Conservation (phyloP, 768 basidiomycete genomes). For the Rhizopogon rudus region DNA sequence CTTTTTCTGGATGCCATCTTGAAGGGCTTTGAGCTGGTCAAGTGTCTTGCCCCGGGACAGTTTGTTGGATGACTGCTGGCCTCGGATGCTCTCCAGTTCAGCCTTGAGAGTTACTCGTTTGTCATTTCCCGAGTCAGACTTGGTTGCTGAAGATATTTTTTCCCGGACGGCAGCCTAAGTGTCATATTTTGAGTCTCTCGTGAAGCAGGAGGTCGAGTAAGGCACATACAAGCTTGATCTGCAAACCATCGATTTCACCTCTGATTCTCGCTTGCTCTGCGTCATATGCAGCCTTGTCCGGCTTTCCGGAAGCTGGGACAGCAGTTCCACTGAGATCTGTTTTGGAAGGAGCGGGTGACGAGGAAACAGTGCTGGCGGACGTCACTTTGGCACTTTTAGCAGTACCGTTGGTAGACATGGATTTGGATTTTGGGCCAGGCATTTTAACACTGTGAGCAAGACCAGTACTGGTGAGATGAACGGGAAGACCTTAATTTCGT, state of each 20-base stretch:
- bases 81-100: constrained; percentile 77
- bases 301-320: constrained; percentile 45
- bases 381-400: constrained; percentile 25
- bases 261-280: constrained; percentile 81
- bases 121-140: constrained; percentile 64
- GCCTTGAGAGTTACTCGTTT: constrained; percentile 64
- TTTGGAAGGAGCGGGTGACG: constrained; percentile 20
- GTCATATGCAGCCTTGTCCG: constrained; percentile 84
- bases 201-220: not conserved
- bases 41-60: constrained; percentile 59
- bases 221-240: constrained; percentile 69
- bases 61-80: constrained; percentile 77
- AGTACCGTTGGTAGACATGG: constrained; percentile 42
- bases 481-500: constrained; percentile 15
- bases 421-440: constrained; percentile 51
- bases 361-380: constrained; percentile 21
- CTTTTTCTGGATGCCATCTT: constrained; percentile 81
- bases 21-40: constrained; percentile 74
- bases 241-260: constrained; percentile 77
- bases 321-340: constrained; percentile 15
- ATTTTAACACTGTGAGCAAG: constrained; percentile 9
- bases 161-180: constrained; percentile 63
- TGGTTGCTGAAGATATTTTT: constrained; percentile 64
- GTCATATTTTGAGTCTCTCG: constrained; percentile 2
- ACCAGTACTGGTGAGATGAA: constrained; percentile 5